phyloP scores from a whole-genome alignment of 129 eudicot genomes.

The Mikania micrantha region DNA sequence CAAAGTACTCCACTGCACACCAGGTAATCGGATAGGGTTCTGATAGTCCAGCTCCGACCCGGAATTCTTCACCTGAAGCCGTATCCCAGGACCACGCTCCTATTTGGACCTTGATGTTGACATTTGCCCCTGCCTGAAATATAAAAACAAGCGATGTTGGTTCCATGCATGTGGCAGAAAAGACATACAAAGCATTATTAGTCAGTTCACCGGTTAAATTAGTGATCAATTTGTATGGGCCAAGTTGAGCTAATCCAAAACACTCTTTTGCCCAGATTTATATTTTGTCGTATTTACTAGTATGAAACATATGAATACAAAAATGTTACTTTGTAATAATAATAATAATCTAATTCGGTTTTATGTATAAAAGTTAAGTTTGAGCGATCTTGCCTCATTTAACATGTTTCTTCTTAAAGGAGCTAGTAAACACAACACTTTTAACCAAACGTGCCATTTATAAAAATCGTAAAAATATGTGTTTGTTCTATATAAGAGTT shows the following conservation, averaged over 20 bases:
- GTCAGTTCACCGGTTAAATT: background rate
- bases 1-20: slow-evolving; percentile 95
- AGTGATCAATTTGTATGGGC: background rate
- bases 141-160: slow-evolving; percentile 2
- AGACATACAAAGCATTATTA: background rate
- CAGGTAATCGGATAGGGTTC: slow-evolving; percentile 72
- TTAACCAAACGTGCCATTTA: too few species aligned
- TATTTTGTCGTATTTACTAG: too few species aligned
- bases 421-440: background rate
- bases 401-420: background rate
- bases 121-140: slow-evolving; percentile 61
- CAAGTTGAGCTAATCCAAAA: background rate
- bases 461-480: too few species aligned
- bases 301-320: background rate
- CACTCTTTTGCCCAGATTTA: too few species aligned
- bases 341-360: too few species aligned
- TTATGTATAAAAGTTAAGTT: too few species aligned
- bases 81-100: slow-evolving; percentile 99
- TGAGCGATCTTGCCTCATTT: background rate
- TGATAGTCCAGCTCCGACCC: slow-evolving; percentile 92
- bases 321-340: background rate
- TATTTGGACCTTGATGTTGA: slow-evolving; percentile 52
- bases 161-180: slow-evolving; percentile 9
- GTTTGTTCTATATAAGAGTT: too few species aligned
- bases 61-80: slow-evolving; percentile 73